A percentile compares a stretch with the other conserved stretches of the same genome.
Conservation (phyloP, 305 asterid species). For the Fraxinus latifolia region DNA sequence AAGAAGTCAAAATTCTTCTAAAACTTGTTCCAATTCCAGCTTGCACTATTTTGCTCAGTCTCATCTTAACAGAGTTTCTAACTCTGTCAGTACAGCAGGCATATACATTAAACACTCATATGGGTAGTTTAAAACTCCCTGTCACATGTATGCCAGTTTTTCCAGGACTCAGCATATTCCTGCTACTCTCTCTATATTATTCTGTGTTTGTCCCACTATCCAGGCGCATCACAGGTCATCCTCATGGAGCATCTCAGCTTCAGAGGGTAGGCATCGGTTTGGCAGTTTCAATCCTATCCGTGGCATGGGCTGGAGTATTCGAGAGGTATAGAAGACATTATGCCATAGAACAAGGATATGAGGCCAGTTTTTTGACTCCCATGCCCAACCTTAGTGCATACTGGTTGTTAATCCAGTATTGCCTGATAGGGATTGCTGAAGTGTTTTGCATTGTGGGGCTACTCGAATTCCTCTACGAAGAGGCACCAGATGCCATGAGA, state of each 20-base stretch:
- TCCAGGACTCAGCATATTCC: slow-evolving; percentile 92
- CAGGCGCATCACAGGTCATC: slow-evolving; percentile 83
- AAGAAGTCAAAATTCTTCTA: slow-evolving; percentile 83
- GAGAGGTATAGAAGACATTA: slow-evolving; percentile 83
- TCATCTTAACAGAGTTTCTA: slow-evolving; percentile 72
- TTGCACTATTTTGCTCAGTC: slow-evolving; percentile 79
- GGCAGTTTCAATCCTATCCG: slow-evolving; percentile 76
- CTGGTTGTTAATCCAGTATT: slow-evolving; percentile 89
- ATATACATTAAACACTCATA: slow-evolving; percentile 79
- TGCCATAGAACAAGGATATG: slow-evolving; percentile 68
- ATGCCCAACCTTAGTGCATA: slow-evolving; percentile 83
- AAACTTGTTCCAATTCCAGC: slow-evolving; percentile 77
- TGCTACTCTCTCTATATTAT: slow-evolving; percentile 79
- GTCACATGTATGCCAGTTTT: slow-evolving; percentile 99
- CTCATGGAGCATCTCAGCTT: slow-evolving; percentile 95
- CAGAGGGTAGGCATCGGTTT: slow-evolving; percentile 92
- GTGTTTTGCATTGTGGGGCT: slow-evolving; percentile 90
- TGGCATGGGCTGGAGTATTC: slow-evolving; percentile 77
- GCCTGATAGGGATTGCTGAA: slow-evolving; percentile 91
- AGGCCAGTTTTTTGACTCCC: slow-evolving; percentile 70
- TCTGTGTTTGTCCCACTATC: slow-evolving; percentile 81
- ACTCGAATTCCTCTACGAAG: slow-evolving; percentile 84
- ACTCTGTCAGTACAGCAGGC: slow-evolving; percentile 97
- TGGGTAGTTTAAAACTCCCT: slow-evolving; percentile 83
- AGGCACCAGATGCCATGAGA: slow-evolving; percentile 98